Percentiles rank a stretch among this genome's conserved stretches.
These are phyloP conservation scores for Auriculariales sp. DNA, from an alignment of 768 basidiomycete species.

Conservation along the genomic window DNA sequence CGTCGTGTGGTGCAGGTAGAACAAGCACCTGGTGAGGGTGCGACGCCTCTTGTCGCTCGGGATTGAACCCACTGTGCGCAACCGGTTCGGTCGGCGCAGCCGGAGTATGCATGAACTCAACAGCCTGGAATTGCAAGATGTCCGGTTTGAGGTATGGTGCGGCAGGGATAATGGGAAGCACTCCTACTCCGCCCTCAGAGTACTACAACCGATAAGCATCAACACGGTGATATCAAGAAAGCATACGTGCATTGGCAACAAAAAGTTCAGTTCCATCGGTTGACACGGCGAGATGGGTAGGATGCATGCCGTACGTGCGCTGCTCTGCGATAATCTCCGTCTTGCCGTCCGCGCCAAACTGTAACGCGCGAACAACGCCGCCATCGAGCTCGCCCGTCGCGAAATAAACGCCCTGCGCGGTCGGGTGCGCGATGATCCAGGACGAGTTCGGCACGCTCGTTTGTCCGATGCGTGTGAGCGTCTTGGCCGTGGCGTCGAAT, in stretches of 20 bases:
- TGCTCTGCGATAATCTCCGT: conserved; percentile 34
- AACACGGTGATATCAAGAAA: background rate
- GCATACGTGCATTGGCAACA: conserved; percentile 52
- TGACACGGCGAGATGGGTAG: conserved; percentile 47
- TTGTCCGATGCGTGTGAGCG: too few species aligned
- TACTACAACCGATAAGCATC: conserved; percentile 32
- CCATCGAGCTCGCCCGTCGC: conserved; percentile 51
- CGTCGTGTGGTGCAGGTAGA: conserved; percentile 28
- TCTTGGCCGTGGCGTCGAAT: too few species aligned
- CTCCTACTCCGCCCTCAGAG: conserved; percentile 42
- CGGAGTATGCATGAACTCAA: conserved; percentile 3
- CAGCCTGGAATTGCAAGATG: background rate
- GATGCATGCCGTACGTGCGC: conserved; percentile 42
- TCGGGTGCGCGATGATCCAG: conserved; percentile 56
- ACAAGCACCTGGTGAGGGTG: conserved; percentile 67
- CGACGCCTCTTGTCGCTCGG: conserved; percentile 53
- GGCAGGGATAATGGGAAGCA: conserved; percentile 37
- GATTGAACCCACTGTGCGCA: conserved; percentile 41
- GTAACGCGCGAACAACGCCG: conserved; percentile 49
- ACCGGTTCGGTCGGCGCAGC: conserved; percentile 13
- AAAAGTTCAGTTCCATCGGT: conserved; percentile 35
- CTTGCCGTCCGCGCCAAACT: conserved; percentile 37
- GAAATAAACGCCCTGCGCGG: conserved; percentile 42
- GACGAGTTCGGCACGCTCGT: too few species aligned
- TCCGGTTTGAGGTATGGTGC: conserved; percentile 25